These are phyloP conservation scores for Penicillium ucsense DNA, from an alignment of 495 filamentous ascomycete genomes.

Conservation along the genomic window DNA sequence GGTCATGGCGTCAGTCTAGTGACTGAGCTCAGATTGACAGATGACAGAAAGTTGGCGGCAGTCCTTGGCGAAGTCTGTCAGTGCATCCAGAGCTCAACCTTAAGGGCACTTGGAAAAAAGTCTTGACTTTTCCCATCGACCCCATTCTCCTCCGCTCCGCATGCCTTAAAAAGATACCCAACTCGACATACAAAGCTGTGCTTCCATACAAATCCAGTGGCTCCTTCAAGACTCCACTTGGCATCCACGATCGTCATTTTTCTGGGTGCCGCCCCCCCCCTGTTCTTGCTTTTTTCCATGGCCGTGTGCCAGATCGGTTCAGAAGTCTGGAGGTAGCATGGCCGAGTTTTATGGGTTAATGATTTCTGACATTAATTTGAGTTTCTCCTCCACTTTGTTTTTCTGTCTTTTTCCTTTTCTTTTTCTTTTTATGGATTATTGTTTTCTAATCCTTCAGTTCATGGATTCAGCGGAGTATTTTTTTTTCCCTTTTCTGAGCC, in stretches of 20 bases:
- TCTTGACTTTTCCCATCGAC: slow-evolving; percentile 7
- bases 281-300: slow-evolving; percentile 25
- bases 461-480: too few relatives aligned
- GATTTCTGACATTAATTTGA: slow-evolving; percentile 4
- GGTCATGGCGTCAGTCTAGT: slow-evolving; percentile 12
- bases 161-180: slow-evolving; percentile 14
- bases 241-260: slow-evolving; percentile 35
- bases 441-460: too few relatives aligned
- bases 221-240: slow-evolving; percentile 21
- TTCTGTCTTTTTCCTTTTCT: too few relatives aligned
- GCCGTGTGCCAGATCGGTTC: slow-evolving; percentile 19
- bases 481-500: too few relatives aligned
- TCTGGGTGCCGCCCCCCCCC: slow-evolving; percentile 23
- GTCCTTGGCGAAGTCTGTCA: slow-evolving; percentile 29
- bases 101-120: slow-evolving; percentile 17
- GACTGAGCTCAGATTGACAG: slow-evolving; percentile 18
- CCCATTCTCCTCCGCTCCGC: slow-evolving; percentile 16
- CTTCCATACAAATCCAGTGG: slow-evolving; percentile 23
- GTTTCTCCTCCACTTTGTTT: not conserved
- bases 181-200: not conserved
- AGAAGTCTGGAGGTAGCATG: not conserved
- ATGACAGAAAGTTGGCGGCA: slow-evolving; percentile 7
- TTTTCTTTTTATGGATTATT: too few relatives aligned
- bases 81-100: slow-evolving; percentile 17
- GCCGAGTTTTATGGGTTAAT: slow-evolving; percentile 8